Evolutionary conservation across 768 basidiomycete genomes (phyloP).

Genomic region (Boletus huronensis): DNA sequence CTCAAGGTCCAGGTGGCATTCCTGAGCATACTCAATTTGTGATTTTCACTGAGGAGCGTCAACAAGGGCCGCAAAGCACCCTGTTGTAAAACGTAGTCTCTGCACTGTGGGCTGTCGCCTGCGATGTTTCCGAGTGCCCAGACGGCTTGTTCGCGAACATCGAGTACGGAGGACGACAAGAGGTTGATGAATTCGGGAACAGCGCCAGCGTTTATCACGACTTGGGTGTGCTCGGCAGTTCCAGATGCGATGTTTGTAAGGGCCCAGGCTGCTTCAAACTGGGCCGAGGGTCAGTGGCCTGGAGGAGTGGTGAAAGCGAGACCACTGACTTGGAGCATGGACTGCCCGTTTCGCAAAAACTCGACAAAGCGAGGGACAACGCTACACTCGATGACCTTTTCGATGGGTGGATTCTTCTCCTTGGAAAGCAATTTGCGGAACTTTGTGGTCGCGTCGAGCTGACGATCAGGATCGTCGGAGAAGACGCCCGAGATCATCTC

Average conservation of each 20-base stretch:
- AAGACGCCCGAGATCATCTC: slow-evolving; percentile 95
- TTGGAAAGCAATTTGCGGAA: slow-evolving; percentile 98
- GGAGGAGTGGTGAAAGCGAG: slow-evolving; percentile 3
- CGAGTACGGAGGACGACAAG: slow-evolving; percentile 87
- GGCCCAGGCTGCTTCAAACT: slow-evolving; percentile 99
- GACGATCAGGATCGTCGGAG: slow-evolving; percentile 85
- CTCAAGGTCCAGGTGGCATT: slow-evolving; percentile 99
- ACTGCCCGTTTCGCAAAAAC: slow-evolving; percentile 76
- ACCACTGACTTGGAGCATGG: slow-evolving; percentile 74
- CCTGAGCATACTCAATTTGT: slow-evolving; percentile 97
- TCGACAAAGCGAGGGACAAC: slow-evolving; percentile 97
- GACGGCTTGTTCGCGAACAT: slow-evolving; percentile 98
- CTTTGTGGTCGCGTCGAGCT: slow-evolving; percentile 95
- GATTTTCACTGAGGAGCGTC: slow-evolving; percentile 87
- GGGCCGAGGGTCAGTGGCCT: slow-evolving; percentile 4
- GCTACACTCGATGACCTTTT: slow-evolving; percentile 95
- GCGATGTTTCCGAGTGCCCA: slow-evolving; percentile 99
- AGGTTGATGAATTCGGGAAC: slow-evolving; percentile 98
- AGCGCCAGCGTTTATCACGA: slow-evolving; percentile 91
- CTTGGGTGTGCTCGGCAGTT: slow-evolving; percentile 97
- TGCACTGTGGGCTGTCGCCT: slow-evolving; percentile 95
- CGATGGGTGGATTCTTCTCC: slow-evolving; percentile 99
- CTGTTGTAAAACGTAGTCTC: slow-evolving; percentile 93
- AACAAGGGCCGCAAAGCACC: slow-evolving; percentile 93
- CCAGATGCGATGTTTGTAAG: slow-evolving; percentile 98